Evolutionary conservation across 2,329 filamentous ascomycete genomes (phyloP).

Genomic region (Xylariaceae sp.): DNA sequence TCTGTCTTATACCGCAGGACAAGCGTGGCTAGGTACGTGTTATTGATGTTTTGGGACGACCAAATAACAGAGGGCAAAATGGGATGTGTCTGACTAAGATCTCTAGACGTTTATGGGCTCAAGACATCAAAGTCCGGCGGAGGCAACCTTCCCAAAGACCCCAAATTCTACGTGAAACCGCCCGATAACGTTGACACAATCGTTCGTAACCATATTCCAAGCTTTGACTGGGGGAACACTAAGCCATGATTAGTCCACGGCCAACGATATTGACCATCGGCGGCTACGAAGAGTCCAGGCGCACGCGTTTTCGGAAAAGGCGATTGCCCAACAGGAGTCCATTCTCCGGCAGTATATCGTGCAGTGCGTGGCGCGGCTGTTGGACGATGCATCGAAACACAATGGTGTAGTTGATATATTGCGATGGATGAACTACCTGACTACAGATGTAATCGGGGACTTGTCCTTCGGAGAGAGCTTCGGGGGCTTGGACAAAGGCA

Average conservation of each 20-base stretch:
- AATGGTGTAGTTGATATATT: conserved; percentile 23
- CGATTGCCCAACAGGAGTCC: conserved; percentile 16
- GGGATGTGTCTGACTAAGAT: neutral
- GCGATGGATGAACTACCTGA: conserved; percentile 23
- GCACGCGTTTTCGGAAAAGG: conserved; percentile 24
- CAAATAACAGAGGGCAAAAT: too few relatives aligned
- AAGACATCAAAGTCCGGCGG: conserved; percentile 1
- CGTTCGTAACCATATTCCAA: neutral
- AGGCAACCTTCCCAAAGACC: conserved; percentile 20
- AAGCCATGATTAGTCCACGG: neutral
- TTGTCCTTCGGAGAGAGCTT: conserved; percentile 27
- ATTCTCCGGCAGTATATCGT: conserved; percentile 10
- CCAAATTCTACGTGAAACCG: conserved; percentile 1
- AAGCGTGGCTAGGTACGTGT: conserved; percentile 10
- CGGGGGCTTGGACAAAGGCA: conserved; percentile 14
- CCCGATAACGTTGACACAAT: neutral
- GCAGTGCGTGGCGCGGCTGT: conserved; percentile 8
- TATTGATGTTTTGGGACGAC: too few relatives aligned
- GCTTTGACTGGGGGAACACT: neutral
- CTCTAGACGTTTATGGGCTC: conserved; percentile 18
- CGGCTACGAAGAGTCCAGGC: conserved; percentile 21
- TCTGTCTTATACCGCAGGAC: conserved; percentile 7
- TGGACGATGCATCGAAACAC: neutral
- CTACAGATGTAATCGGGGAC: conserved; percentile 27
- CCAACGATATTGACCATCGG: conserved; percentile 19